phyloP scores from a whole-genome alignment of 1,139 yeast genomes.

The Groenewaldozyma sp. region DNA sequence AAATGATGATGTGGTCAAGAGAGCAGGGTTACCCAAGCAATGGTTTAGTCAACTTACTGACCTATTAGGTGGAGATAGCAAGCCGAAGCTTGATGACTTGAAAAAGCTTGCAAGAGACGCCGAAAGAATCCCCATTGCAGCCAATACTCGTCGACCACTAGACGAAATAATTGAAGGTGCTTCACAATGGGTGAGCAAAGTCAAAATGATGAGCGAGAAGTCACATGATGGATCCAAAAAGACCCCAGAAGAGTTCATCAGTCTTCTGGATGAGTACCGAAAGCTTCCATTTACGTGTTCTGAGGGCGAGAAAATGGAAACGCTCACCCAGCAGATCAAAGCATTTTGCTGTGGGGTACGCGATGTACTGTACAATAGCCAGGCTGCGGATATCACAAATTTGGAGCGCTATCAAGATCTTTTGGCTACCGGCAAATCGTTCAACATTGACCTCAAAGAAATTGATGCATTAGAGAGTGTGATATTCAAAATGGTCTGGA shows the following conservation, averaged over 20 bases:
- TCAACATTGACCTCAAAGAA: conserved; percentile 50
- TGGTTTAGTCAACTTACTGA: conserved; percentile 46
- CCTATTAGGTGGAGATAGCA: conserved; percentile 34
- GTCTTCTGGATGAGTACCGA: conserved; percentile 41
- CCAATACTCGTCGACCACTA: conserved; percentile 32
- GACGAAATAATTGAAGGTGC: conserved; percentile 37
- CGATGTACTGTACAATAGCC: conserved; percentile 17
- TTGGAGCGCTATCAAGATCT: conserved; percentile 26
- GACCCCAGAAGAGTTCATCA: conserved; percentile 25
- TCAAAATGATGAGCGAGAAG: conserved; percentile 34
- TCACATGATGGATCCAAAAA: conserved; percentile 22
- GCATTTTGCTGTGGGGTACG: conserved; percentile 46
- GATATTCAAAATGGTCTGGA: conserved; percentile 44
- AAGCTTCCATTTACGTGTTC: conserved; percentile 42
- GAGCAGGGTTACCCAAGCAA: conserved; percentile 30
- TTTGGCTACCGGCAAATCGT: conserved; percentile 43
- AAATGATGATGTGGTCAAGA: conserved; percentile 9
- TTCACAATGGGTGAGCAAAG: conserved; percentile 46
- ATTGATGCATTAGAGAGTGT: conserved; percentile 41
- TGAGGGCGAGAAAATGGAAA: conserved; percentile 53
- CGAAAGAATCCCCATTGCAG: conserved; percentile 37
- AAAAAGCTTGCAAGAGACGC: conserved; percentile 45
- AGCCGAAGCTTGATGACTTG: conserved; percentile 41
- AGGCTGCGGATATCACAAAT: conserved; percentile 13
- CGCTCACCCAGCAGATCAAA: conserved; percentile 45